These are phyloP conservation scores for Fonsecaea erecta DNA, from an alignment of 2,329 filamentous ascomycete genomes.

Conservation along the genomic window DNA sequence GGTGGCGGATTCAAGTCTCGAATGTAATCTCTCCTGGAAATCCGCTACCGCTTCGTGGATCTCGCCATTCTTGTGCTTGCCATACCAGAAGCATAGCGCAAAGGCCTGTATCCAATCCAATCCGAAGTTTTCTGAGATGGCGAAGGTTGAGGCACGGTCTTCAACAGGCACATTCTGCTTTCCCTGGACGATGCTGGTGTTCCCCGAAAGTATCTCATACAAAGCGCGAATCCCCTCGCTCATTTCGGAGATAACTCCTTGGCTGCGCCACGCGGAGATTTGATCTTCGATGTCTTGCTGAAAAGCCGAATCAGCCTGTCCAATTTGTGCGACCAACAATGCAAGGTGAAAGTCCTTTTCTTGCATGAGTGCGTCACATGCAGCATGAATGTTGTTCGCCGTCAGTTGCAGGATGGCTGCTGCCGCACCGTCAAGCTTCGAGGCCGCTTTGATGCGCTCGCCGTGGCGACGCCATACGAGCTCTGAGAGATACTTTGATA, in stretches of 20 bases:
- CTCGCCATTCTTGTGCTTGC: slow-evolving; percentile 68
- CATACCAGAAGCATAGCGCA: slow-evolving; percentile 89
- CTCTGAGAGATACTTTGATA: slow-evolving; percentile 49
- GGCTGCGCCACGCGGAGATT: slow-evolving; percentile 79
- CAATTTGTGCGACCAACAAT: slow-evolving; percentile 81
- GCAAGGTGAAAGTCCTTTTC: slow-evolving; percentile 82
- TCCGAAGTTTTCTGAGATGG: slow-evolving; percentile 80
- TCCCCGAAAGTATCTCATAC: slow-evolving; percentile 87
- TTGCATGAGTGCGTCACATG: slow-evolving; percentile 77
- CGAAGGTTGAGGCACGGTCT: slow-evolving; percentile 78
- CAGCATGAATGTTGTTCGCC: slow-evolving; percentile 77
- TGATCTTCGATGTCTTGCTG: slow-evolving; percentile 79
- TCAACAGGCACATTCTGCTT: slow-evolving; percentile 72
- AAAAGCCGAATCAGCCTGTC: slow-evolving; percentile 65
- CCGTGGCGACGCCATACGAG: slow-evolving; percentile 66
- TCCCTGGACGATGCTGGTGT: slow-evolving; percentile 81
- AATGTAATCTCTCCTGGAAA: slow-evolving; percentile 74
- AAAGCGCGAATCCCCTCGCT: slow-evolving; percentile 80
- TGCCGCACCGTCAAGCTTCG: slow-evolving; percentile 76
- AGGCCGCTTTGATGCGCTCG: slow-evolving; percentile 57
- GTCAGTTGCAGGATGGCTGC: slow-evolving; percentile 75
- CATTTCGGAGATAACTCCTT: slow-evolving; percentile 86
- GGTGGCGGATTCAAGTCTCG: slow-evolving; percentile 69
- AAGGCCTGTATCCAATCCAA: slow-evolving; percentile 95
- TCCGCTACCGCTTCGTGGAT: slow-evolving; percentile 73